Evolutionary conservation across 169 alveolate genomes (phyloP).

Genomic region (Plasmodium inui): DNA sequence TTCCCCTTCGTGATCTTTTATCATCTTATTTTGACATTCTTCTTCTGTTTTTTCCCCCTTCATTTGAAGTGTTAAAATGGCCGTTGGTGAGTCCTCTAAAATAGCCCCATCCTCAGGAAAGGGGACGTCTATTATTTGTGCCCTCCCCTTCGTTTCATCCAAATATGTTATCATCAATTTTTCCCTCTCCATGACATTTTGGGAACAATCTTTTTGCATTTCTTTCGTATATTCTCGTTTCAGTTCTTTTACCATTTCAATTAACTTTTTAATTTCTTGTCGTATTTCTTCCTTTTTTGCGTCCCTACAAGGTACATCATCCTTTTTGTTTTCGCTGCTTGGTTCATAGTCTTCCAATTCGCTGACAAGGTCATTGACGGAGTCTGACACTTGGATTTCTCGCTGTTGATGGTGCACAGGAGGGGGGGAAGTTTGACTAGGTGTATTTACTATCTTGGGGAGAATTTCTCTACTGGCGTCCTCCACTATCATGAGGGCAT

Average conservation of each 20-base stretch:
- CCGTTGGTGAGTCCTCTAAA: background rate
- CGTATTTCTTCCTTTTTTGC: constrained; percentile 12
- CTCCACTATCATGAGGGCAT: background rate
- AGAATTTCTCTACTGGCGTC: background rate
- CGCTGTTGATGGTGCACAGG: background rate
- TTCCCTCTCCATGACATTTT: background rate
- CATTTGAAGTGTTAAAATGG: background rate
- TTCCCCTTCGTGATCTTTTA: background rate
- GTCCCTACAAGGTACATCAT: background rate
- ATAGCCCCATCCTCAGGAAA: background rate
- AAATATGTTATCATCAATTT: background rate
- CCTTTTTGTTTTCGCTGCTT: background rate
- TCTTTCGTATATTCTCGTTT: constrained; percentile 16
- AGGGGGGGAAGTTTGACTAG: background rate
- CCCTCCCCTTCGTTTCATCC: background rate
- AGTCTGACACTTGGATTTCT: background rate
- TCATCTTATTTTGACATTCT: background rate
- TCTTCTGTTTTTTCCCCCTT: background rate
- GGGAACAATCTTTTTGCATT: constrained; percentile 1
- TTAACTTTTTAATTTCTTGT: constrained; percentile 32
- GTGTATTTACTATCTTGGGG: background rate
- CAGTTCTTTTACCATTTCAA: constrained; percentile 35
- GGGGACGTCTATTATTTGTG: background rate
- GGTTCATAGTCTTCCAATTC: background rate
- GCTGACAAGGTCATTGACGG: background rate